These are phyloP conservation scores for Serpula lacrymans DNA, from an alignment of 768 basidiomycete species.

Conservation along the genomic window DNA sequence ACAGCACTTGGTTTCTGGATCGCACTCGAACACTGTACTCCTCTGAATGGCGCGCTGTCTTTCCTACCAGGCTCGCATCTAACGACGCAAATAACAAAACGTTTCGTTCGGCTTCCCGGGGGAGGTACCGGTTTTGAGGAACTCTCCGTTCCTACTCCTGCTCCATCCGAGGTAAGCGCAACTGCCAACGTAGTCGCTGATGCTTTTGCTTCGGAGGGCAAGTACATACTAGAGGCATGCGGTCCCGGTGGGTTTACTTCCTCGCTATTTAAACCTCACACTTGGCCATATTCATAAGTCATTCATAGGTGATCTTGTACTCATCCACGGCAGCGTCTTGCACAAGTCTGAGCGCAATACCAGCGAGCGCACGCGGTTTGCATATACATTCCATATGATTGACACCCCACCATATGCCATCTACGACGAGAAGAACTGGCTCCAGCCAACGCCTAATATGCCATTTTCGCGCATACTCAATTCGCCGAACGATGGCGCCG, in stretches of 20 bases:
- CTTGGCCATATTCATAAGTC: background rate
- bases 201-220: conserved; percentile 26
- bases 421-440: conserved; percentile 94
- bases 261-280: background rate
- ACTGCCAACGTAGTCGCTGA: background rate
- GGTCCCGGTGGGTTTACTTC: conserved; percentile 59
- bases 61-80: conserved; percentile 92
- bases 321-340: conserved; percentile 91
- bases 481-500: conserved; percentile 7
- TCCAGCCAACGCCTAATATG: conserved; percentile 83
- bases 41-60: conserved; percentile 78
- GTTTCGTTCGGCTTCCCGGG: conserved; percentile 74
- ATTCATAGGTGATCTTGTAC: conserved; percentile 75
- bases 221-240: conserved; percentile 69
- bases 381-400: conserved; percentile 97
- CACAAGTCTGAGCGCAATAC: conserved; percentile 91
- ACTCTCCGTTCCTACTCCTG: conserved; percentile 35
- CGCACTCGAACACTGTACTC: conserved; percentile 85
- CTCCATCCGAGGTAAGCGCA: conserved; percentile 5
- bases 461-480: conserved; percentile 69
- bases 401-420: conserved; percentile 65
- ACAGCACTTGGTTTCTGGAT: conserved; percentile 97
- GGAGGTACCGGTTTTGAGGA: conserved; percentile 86
- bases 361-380: conserved; percentile 76
- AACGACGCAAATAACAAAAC: conserved; percentile 66